Evolutionary conservation across 441 rosid species (phyloP), one percentile per base, ranked within the genome.

Genomic region (Lepidium campestre): DNA sequence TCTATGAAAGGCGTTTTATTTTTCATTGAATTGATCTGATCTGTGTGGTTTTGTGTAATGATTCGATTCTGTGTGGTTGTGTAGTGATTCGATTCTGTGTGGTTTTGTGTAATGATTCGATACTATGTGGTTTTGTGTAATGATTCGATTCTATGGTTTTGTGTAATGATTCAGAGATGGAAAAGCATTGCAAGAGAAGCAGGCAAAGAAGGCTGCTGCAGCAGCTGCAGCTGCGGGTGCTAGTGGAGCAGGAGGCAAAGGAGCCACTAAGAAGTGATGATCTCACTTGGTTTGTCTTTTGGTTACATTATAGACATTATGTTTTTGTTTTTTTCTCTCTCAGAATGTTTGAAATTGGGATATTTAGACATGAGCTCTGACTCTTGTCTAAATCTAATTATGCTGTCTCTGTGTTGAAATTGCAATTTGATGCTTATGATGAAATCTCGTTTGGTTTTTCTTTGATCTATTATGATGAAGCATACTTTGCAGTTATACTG

Each of bases 181-280:
- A 3, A 90, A 90, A 61, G 93, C 96, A 2, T 74, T 90, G 81
- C 93, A 90, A 67, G 96, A 90, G 79, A 90, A 87, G 78, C 13
- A 76, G 6, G 91, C 93, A 1, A 87, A 82, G 90, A 90, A 90
- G 72, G 91, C 91, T 18, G 87, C 75, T 39, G 34, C 85, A 83
- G 34, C 34, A 81, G 85, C 81, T 41, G 83, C 83, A n/a, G 67
- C 60, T 18, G 82, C 82, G 7, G 77, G 72, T 60, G 76, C 77
- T 4, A 77, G 78, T 14, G 75, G 69, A 9, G 79, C 81, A 6
- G 88, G 83, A 71, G 79, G 81, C 71, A 84, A 80, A 78, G 77
- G 80, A 63, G 2, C 68, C 17, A 44, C 27, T 27, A 69, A 75
- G 68, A 69, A 75, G 57, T 68, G 65, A 52, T 69, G 15, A 49